A percentile compares a stretch with the other conserved stretches of the same genome.
Evolutionary conservation across 2,329 filamentous ascomycete genomes (phyloP).

Genomic region (Neopestalotiopsis rosae): DNA sequence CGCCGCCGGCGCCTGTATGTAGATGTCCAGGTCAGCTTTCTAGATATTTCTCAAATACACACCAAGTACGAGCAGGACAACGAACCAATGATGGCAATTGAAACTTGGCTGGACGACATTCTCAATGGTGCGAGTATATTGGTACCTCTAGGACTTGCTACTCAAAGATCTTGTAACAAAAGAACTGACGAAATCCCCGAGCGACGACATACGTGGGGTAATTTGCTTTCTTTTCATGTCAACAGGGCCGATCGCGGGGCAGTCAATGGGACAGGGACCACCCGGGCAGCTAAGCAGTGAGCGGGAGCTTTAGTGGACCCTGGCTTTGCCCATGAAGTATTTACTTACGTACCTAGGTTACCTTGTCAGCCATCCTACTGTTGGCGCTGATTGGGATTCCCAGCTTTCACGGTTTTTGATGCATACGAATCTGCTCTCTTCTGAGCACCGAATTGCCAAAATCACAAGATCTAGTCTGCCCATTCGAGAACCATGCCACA

Average conservation of each 20-base stretch:
- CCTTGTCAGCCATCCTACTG: not conserved
- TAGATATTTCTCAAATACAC: not conserved
- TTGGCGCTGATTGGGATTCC: not conserved
- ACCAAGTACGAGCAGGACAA: constrained; percentile 2
- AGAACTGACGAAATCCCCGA: constrained; percentile 7
- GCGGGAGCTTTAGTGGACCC: not conserved
- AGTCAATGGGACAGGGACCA: constrained; percentile 18
- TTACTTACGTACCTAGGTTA: not conserved
- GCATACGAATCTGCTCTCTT: not conserved
- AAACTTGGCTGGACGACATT: constrained; percentile 49
- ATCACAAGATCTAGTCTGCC: not conserved
- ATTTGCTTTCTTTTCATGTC: constrained; percentile 7
- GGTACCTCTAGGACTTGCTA: constrained; percentile 5
- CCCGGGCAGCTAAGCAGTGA: not conserved
- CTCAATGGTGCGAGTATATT: constrained; percentile 41
- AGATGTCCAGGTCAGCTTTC: not conserved
- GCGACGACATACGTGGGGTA: constrained; percentile 28
- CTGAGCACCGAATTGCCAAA: not conserved
- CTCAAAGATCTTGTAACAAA: not conserved
- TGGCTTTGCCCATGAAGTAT: not conserved
- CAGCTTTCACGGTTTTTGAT: not conserved
- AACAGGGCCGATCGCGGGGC: constrained; percentile 36
- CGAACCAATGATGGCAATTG: constrained; percentile 55
- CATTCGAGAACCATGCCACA: constrained; percentile 55
- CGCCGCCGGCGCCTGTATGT: constrained; percentile 80